phyloP scores from a whole-genome alignment of 768 basidiomycete species.

The Kwoniella dejecticola region DNA sequence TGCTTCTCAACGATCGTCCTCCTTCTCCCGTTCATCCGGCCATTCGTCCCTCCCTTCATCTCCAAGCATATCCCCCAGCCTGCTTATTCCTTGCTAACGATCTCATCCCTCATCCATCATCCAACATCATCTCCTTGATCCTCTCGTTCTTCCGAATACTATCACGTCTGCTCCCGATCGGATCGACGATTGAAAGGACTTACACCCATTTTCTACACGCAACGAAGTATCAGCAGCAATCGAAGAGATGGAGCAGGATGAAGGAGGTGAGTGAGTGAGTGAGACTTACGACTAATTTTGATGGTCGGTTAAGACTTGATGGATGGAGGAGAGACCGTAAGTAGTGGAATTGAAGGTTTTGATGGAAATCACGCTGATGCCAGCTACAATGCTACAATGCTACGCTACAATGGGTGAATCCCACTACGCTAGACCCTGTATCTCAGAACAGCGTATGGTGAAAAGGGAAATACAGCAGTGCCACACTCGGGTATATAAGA shows the following conservation, averaged over 20 bases:
- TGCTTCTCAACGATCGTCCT: background rate
- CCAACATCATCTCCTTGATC: background rate
- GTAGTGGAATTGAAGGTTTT: background rate
- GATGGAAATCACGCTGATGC: background rate
- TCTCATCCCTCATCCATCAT: no score
- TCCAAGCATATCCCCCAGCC: no score
- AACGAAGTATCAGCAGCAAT: constrained; percentile 2
- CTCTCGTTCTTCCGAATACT: background rate
- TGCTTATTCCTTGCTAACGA: no score
- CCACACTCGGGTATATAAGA: constrained; percentile 10
- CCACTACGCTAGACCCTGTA: no score
- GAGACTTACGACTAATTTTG: constrained; percentile 24
- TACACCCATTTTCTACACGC: constrained; percentile 34
- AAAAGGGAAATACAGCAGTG: background rate
- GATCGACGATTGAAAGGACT: constrained; percentile 16
- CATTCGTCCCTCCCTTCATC: background rate
- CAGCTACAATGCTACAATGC: no score
- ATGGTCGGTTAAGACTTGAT: constrained; percentile 26
- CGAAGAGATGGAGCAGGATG: background rate
- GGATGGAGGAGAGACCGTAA: constrained; percentile 12
- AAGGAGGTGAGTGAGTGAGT: no score
- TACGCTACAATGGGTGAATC: no score
- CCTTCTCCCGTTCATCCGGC: constrained; percentile 1
- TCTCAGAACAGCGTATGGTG: no score
- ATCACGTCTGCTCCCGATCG: no score